These are phyloP conservation scores for Microdochium trichocladiopsis DNA, from an alignment of 2,329 filamentous ascomycete genomes.

Conservation along the genomic window DNA sequence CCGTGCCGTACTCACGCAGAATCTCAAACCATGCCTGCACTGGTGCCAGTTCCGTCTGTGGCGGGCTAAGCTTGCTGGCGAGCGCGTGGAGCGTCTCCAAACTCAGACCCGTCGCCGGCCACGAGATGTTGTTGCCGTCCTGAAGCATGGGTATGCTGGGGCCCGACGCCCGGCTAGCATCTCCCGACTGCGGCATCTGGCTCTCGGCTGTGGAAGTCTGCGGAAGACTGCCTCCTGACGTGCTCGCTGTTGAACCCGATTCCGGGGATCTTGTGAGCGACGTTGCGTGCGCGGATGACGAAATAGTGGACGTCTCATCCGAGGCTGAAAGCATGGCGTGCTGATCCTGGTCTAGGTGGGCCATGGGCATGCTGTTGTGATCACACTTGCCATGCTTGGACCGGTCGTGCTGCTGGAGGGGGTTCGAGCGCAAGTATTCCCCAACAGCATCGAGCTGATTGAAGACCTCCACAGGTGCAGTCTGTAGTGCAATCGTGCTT, in stretches of 20 bases:
- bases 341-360: slow-evolving; percentile 1
- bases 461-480: slow-evolving; percentile 9
- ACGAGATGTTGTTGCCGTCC: slow-evolving; percentile 15
- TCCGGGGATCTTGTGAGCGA: too few species aligned
- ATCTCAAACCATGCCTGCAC: slow-evolving; percentile 51
- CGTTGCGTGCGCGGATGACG: too few species aligned
- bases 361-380: background rate
- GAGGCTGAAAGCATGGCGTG: background rate
- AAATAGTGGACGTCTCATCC: background rate
- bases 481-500: slow-evolving; percentile 16
- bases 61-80: slow-evolving; percentile 34
- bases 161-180: slow-evolving; percentile 3
- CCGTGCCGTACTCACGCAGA: slow-evolving; percentile 29
- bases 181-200: background rate
- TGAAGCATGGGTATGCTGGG: background rate
- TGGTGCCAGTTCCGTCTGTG: slow-evolving; percentile 36
- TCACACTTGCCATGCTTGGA: background rate
- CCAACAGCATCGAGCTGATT: slow-evolving; percentile 6
- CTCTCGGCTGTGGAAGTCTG: background rate
- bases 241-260: background rate
- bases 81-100: slow-evolving; percentile 36
- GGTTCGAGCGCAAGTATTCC: slow-evolving; percentile 1
- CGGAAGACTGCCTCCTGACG: background rate
- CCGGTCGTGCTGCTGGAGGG: background rate
- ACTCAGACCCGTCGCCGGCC: slow-evolving; percentile 31